Conservation (phyloP, 176 grass and related monocot species). For the Rhipidocladum racemiflorum region DNA sequence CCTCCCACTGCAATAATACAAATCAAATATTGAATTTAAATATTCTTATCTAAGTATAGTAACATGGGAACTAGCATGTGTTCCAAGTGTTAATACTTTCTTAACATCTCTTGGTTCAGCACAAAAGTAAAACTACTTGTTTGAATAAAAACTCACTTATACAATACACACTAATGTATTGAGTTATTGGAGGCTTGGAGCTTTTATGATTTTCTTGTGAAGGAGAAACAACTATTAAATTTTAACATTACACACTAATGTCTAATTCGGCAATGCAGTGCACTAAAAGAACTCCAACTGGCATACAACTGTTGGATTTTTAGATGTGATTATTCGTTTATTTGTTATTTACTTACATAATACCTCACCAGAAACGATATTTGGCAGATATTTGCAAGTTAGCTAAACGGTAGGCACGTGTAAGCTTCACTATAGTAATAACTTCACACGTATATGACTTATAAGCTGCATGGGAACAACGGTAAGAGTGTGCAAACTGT, state of each 20-base stretch:
- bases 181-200: neutral
- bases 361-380: neutral
- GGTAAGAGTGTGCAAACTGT: neutral
- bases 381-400: neutral
- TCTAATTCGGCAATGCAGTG: neutral
- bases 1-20: constrained; percentile 67
- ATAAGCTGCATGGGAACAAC: neutral
- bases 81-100: neutral
- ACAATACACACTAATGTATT: neutral
- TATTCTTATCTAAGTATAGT: neutral
- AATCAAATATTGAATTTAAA: constrained; percentile 9
- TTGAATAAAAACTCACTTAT: neutral
- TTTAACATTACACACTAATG: neutral
- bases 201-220: neutral
- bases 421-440: neutral
- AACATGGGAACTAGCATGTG: neutral
- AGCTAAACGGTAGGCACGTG: neutral
- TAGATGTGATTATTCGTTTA: neutral
- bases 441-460: neutral
- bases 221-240: neutral
- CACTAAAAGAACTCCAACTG: neutral
- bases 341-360: neutral
- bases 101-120: neutral
- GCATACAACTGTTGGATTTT: neutral
- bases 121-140: neutral